Percentiles rank a stretch among this genome's conserved stretches.
These are phyloP conservation scores for Voacanga thouarsii DNA, from an alignment of 257 asterid species.

Conservation along the genomic window DNA sequence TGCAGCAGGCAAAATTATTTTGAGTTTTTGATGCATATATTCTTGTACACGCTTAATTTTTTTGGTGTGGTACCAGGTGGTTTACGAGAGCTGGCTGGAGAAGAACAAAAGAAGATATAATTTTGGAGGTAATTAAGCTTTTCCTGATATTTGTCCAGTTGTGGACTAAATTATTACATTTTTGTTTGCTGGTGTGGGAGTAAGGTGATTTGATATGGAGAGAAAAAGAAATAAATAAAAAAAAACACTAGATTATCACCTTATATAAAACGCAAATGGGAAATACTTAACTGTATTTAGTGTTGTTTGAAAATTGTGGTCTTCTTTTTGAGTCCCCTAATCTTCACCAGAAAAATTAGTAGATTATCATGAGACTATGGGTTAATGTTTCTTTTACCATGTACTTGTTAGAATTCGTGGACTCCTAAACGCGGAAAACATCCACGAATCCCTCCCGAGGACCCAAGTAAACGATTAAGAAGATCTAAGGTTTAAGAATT, in stretches of 20 bases:
- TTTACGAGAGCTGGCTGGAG: constrained; percentile 85
- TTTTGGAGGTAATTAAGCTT: constrained; percentile 50
- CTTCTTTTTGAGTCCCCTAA: neutral
- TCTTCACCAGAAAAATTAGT: neutral
- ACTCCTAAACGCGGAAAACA: too few relatives aligned
- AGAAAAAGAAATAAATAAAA: too few relatives aligned
- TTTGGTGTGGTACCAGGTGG: constrained; percentile 49
- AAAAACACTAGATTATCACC: neutral
- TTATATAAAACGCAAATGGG: neutral
- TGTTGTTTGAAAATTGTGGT: neutral
- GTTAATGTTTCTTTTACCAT: neutral
- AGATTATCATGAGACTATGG: neutral
- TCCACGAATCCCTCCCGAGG: too few relatives aligned
- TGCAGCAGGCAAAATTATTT: neutral
- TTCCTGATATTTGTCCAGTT: constrained; percentile 10
- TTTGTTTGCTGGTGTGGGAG: neutral
- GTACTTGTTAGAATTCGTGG: too few relatives aligned
- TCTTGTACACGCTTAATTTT: constrained; percentile 4
- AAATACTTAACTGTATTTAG: neutral
- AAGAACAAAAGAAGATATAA: constrained; percentile 77
- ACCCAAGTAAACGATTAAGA: too few relatives aligned
- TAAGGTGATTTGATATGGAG: neutral
- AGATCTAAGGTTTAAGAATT: too few relatives aligned
- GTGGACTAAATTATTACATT: constrained; percentile 9
- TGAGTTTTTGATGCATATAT: neutral